Base-by-base conservation (phyloP, 768 basidiomycete genomes). In the Serendipita sp. region DNA sequence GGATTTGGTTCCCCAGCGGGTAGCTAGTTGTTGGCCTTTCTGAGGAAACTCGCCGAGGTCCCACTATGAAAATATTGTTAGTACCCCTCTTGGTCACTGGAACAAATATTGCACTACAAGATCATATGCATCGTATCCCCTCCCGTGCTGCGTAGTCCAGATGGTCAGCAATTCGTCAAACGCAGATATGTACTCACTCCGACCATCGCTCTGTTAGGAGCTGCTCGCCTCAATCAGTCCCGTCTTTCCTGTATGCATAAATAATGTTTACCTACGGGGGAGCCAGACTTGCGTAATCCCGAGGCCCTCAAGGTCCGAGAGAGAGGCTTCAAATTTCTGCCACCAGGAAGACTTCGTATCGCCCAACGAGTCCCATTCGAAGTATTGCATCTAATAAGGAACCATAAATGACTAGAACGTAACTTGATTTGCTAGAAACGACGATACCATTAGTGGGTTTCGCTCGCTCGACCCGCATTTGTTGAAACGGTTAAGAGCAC, bases 61-160 rank as follows among this genome's bases (percentile, higher is more conserved):
- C 89, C 90, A 92, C 89, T 91, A 63, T 3, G 32, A 64, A 46
- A 36, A n/a, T 41, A 62, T n/a, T 30, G 13, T 23, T 23, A 23
- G 23, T 23, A 23, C 23, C 23, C 23, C 23, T 23, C 23, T 23
- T 23, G 23, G 23, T 23, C 23, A 23, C 23, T 23, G 23, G 56
- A 41, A 15, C 58, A 58, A 34, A 23, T 7, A 63, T 23, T 10
- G 58, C 11, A 4, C 44, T 74, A 90, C 89, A 74, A 91, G 71
- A 71, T 91, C 90, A 73, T 91, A 91, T 1, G 87, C 89, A 72
- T 91, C 89, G 68, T 91, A 91, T 32, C 89, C 89, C 68, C 85
- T 79, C 18, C 87, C 87, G 66, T 74, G 72, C 89, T 90, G 68
- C 60, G 44, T 44, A 13, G 16, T 30, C 32, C 23, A 23, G 23